phyloP scores from a whole-genome alignment of 192 early-diverging fungal species.

The Mortierella claussenii region DNA sequence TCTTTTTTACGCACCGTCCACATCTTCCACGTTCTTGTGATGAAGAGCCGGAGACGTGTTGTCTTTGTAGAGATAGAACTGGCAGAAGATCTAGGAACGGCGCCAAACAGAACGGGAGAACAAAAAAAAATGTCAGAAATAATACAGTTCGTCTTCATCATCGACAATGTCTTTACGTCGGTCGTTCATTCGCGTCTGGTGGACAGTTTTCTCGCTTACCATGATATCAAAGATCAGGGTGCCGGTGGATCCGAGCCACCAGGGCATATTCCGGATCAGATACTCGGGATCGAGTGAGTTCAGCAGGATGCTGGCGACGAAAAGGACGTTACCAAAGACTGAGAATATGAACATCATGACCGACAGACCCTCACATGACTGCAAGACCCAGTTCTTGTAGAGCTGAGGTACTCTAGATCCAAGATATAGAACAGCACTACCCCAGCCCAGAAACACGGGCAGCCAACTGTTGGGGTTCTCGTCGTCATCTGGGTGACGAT shows the following conservation, averaged over 20 bases:
- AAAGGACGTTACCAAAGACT: conserved; percentile 77
- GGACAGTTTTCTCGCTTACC: too few relatives aligned
- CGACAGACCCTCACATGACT: conserved; percentile 80
- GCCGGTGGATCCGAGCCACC: conserved; percentile 77
- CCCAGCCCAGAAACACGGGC: conserved; percentile 79
- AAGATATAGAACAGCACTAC: conserved; percentile 77
- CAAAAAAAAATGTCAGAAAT: too few relatives aligned
- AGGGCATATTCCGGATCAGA: conserved; percentile 74
- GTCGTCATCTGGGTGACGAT: too few relatives aligned
- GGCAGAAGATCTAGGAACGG: conserved; percentile 32
- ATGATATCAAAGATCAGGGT: conserved; percentile 79
- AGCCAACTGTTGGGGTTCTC: conserved; percentile 25
- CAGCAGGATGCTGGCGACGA: conserved; percentile 76
- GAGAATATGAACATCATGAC: conserved; percentile 83
- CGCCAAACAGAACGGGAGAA: too few relatives aligned
- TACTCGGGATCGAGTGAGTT: conserved; percentile 70
- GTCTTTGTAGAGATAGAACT: conserved; percentile 30
- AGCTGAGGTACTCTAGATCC: conserved; percentile 87
- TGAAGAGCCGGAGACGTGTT: neutral
- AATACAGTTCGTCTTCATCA: too few relatives aligned
- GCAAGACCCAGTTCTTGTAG: conserved; percentile 74
- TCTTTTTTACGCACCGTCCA: neutral
- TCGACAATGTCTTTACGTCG: too few relatives aligned
- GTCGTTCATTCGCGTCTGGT: too few relatives aligned
- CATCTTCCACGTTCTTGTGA: neutral